Base-by-base conservation (phyloP, 2,329 filamentous ascomycete genomes). In the Neofusicoccum parvum region DNA sequence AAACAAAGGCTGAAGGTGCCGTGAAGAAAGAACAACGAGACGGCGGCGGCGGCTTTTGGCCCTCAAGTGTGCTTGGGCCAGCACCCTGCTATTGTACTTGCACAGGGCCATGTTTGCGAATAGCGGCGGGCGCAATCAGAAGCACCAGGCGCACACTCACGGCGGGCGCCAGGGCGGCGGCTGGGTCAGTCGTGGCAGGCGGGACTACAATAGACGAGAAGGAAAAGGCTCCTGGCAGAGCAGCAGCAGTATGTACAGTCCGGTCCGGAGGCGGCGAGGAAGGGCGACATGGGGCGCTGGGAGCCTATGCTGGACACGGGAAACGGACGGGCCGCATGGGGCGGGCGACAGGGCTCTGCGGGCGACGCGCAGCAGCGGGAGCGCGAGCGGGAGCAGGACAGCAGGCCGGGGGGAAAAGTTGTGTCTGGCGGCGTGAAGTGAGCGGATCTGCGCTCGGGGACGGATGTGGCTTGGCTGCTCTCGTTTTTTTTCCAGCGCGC, bases 161-260 rank as follows among this genome's bases (percentile, higher is more conserved):
- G 23, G 23, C n/a, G n/a, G n/a, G n/a, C 27, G 27, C 5, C 27
- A 2, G 3, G 27, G 27, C 27, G 27, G 27, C 5, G 5, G 27
- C 23, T 1, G 10, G 17, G n/a, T 62, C 34, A 62, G 37, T 23
- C 45, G 32, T 11, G 32, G 7, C 23, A 49, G 20, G 15, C 37
- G 9, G 48, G 36, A 49, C 49, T 41, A 58, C 51, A 65, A 41
- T 56, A 58, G 43, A 59, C 39, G 17, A 65, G 63, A 65, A 62
- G 59, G 37, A 62, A 62, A 62, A 62, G n/a, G 36, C 41, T 36
- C 23, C 41, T 54, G 49, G 49, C 53, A 27, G 37, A 34, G 54
- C 39, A 59, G 54, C 58, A 49, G 34, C 34, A n/a, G 27, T 50
- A 50, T 48, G 14, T 50, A 62, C 59, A 51, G 59, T 46, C 45